Base-by-base conservation (phyloP, 495 filamentous ascomycete species). In the Aspergillus taichungensis region DNA sequence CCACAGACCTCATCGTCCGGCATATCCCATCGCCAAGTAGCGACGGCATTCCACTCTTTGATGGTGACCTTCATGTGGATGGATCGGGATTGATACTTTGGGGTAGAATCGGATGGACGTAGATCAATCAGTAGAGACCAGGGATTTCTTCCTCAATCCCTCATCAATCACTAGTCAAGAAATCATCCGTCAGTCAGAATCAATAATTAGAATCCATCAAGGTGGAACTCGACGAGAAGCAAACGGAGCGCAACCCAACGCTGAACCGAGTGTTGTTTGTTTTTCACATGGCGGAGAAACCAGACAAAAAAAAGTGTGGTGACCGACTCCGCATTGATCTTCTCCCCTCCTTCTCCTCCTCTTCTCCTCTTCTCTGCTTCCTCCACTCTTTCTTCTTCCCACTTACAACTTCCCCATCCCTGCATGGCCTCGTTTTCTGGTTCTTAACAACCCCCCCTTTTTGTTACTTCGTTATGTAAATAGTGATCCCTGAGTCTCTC, bases 1-100 rank as follows among this genome's bases (percentile, higher is more conserved):
- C 92, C 92, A 54, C 92, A 99, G 47, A 97, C 88, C 54, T 99
- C 92, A 69, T 97, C 92, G 54, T 94, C 89, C 36, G 92, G 88
- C 59, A 95, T 88, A 60, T 97, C 88, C 92, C 92, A 99, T 47
- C 85, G 79, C 92, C 92, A 99, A 28, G 88, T 85, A 1, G 92
- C 92, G 38, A 97, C 86, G 3, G 87, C 88, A 64, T 89, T 85
- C 88, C 88, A 97, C 61, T 84, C 75, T 59, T 82, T 87, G 67
- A 97, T 88, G 10, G 76, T 88, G 63, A 97, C 89, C 63, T 95
- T 97, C 92, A 99, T 95, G n/a, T 7, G 41, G 34, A 40, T 28
- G 32, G 13, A n/a, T 34, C 45, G 44, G 29, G 30, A 29, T 45
- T 27, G 2, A 14, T 42, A 40, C 6, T 40, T 24, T 34, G 10